Evolutionary conservation across 169 alveolate species (phyloP).

Genomic region (Eimeria acervulina): DNA sequence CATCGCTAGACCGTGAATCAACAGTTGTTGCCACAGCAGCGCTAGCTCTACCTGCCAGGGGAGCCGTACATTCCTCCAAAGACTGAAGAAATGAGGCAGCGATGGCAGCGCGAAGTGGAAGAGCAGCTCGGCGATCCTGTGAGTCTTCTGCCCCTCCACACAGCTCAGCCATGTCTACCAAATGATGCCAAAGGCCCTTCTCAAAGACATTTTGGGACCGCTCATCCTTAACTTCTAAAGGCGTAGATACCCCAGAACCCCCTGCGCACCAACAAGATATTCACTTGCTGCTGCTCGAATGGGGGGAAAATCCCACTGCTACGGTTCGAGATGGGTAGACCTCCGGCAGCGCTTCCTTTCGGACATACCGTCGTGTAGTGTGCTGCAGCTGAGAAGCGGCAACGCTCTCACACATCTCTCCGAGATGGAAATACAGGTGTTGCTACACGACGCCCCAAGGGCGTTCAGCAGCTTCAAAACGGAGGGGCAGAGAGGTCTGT

Average conservation of each 20-base stretch:
- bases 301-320: background rate
- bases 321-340: background rate
- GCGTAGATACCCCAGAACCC: background rate
- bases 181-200: slow-evolving; percentile 11
- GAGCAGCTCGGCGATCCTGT: slow-evolving; percentile 42
- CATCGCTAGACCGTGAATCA: background rate
- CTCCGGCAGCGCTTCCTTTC: background rate
- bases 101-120: slow-evolving; percentile 57
- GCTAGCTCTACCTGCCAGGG: slow-evolving; percentile 6
- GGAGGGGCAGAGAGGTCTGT: background rate
- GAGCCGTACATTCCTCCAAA: slow-evolving; percentile 28
- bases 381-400: slow-evolving; percentile 30
- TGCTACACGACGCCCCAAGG: slow-evolving; percentile 42
- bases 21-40: background rate
- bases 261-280: background rate
- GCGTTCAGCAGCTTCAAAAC: slow-evolving; percentile 28
- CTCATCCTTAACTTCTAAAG: background rate
- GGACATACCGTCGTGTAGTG: slow-evolving; percentile 18
- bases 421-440: background rate
- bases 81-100: slow-evolving; percentile 58
- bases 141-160: slow-evolving; percentile 26
- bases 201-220: background rate
- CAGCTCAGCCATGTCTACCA: slow-evolving; percentile 41
- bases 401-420: slow-evolving; percentile 57
- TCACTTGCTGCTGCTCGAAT: background rate